Percentiles rank a stretch among this genome's conserved stretches.
Conservation (phyloP, 495 filamentous ascomycete species). For the Margaritispora aquatica region DNA sequence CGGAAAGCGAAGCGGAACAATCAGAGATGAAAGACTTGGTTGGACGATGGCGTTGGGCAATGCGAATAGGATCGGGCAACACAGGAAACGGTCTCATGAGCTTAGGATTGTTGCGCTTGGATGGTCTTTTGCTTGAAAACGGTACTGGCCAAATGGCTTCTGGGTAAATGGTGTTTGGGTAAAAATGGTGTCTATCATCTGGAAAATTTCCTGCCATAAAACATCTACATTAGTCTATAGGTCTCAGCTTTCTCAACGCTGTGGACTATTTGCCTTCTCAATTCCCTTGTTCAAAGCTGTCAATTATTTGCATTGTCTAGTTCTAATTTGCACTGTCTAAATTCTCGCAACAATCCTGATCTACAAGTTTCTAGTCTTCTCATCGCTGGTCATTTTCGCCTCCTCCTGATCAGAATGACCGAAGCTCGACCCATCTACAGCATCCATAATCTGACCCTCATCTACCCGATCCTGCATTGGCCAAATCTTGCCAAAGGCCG, state of each 20-base stretch:
- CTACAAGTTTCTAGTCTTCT: background rate
- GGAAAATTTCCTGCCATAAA: background rate
- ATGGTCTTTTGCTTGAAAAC: slow-evolving; percentile 21
- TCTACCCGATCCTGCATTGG: slow-evolving; percentile 10
- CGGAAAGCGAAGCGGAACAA: slow-evolving; percentile 14
- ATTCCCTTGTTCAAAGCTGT: background rate
- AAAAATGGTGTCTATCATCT: background rate
- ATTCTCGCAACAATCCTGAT: background rate
- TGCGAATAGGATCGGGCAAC: slow-evolving; percentile 20
- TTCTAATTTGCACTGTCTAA: background rate
- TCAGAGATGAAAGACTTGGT: slow-evolving; percentile 22
- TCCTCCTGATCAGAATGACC: slow-evolving; percentile 3
- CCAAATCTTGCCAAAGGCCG: slow-evolving; percentile 7
- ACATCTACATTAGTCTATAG: too few relatives aligned
- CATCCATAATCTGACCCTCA: slow-evolving; percentile 8
- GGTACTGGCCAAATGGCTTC: slow-evolving; percentile 2
- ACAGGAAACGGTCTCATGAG: slow-evolving; percentile 25
- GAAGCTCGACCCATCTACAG: slow-evolving; percentile 3
- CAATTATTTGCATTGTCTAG: background rate
- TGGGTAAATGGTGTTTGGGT: background rate
- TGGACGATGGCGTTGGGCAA: slow-evolving; percentile 20
- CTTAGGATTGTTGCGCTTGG: slow-evolving; percentile 22
- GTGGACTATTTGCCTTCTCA: background rate
- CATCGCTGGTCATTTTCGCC: background rate
- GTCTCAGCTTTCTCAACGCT: too few relatives aligned